Evolutionary conservation across 768 basidiomycete species (phyloP).

Genomic region (Trametes maxima): DNA sequence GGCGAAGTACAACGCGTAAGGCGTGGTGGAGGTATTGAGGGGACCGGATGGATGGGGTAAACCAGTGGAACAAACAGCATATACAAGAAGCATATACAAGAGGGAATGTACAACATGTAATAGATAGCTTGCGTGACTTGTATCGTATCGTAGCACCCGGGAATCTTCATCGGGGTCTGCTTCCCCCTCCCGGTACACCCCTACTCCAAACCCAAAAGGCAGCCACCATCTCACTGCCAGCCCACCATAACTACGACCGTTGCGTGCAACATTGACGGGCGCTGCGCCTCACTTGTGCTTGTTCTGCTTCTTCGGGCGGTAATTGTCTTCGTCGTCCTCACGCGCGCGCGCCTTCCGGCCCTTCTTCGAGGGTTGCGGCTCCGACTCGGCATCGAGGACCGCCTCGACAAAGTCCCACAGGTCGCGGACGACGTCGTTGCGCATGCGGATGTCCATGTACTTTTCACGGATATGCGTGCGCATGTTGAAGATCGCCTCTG

Average conservation of each 20-base stretch:
- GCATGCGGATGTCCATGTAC: slow-evolving; percentile 68
- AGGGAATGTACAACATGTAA: not conserved
- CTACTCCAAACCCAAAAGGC: too few species aligned
- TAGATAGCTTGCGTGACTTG: not conserved
- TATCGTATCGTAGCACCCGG: not conserved
- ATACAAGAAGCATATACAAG: not conserved
- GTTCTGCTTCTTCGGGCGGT: slow-evolving; percentile 4
- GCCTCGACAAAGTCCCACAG: slow-evolving; percentile 60
- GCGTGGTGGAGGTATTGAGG: too few species aligned
- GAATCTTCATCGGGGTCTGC: not conserved
- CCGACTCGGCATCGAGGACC: slow-evolving; percentile 28
- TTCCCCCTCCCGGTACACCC: too few species aligned
- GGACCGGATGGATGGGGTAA: too few species aligned
- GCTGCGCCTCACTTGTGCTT: not conserved
- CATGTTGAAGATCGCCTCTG: slow-evolving; percentile 57
- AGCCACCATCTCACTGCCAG: not conserved
- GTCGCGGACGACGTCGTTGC: slow-evolving; percentile 52
- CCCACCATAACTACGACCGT: not conserved
- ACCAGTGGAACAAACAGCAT: not conserved
- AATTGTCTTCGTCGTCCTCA: slow-evolving; percentile 35
- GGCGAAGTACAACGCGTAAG: slow-evolving; percentile 57
- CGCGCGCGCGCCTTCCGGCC: slow-evolving; percentile 36
- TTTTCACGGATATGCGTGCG: slow-evolving; percentile 55
- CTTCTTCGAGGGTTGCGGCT: slow-evolving; percentile 5
- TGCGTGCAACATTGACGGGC: not conserved